Conservation (phyloP, 1,284 basidiomycete genomes). For the Gomphus sp. region DNA sequence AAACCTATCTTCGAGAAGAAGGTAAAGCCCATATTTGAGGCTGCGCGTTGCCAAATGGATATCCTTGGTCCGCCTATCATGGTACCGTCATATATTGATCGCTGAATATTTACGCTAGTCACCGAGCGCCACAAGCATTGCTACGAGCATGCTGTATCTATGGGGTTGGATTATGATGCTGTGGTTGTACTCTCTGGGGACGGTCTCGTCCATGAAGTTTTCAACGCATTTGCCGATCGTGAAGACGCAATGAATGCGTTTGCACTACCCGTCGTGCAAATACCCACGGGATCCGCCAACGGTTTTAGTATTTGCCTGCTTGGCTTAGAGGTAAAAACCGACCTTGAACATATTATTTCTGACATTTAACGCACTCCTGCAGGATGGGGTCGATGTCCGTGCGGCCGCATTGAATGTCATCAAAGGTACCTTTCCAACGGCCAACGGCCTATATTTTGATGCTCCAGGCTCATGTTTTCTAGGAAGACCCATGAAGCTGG, state of each 20-base stretch:
- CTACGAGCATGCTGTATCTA: slow-evolving; percentile 51
- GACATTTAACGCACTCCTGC: background rate
- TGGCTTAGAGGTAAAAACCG: slow-evolving; percentile 43
- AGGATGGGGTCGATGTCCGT: slow-evolving; percentile 69
- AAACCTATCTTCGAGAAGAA: slow-evolving; percentile 49
- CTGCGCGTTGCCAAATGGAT: slow-evolving; percentile 66
- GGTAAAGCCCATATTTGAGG: slow-evolving; percentile 73
- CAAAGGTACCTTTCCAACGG: slow-evolving; percentile 54
- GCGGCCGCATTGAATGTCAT: slow-evolving; percentile 77
- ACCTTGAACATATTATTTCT: slow-evolving; percentile 3
- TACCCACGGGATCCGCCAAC: slow-evolving; percentile 86
- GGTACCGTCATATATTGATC: background rate
- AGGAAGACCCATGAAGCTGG: slow-evolving; percentile 68
- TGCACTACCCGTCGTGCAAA: slow-evolving; percentile 69
- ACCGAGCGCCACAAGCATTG: slow-evolving; percentile 73
- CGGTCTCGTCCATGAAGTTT: slow-evolving; percentile 83
- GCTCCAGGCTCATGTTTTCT: slow-evolving; percentile 2
- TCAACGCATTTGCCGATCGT: slow-evolving; percentile 84
- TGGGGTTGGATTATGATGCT: slow-evolving; percentile 64
- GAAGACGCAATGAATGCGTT: slow-evolving; percentile 64
- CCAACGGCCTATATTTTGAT: background rate
- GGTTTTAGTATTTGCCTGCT: slow-evolving; percentile 70
- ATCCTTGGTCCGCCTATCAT: slow-evolving; percentile 40
- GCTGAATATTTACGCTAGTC: slow-evolving; percentile 33
- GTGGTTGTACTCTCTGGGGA: slow-evolving; percentile 86